Percentiles rank a stretch among this genome's conserved stretches.
Conservation (phyloP, 2,329 filamentous ascomycete genomes). For the Colletotrichum australisinense region DNA sequence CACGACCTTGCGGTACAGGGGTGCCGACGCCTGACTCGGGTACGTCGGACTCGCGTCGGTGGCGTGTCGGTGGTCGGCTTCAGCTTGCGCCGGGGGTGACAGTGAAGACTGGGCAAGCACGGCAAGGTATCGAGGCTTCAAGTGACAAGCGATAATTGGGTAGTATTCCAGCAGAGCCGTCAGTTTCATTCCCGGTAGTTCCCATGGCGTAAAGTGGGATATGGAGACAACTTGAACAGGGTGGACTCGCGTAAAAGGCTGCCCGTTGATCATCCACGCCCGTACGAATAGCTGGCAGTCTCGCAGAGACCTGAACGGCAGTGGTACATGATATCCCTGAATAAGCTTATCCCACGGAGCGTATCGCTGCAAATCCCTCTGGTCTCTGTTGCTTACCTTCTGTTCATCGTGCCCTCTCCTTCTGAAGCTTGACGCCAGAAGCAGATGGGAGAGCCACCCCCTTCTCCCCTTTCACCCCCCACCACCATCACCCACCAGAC, state of each 20-base stretch:
- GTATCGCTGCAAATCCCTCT: background rate
- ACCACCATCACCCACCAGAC: background rate
- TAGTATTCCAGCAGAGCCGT: background rate
- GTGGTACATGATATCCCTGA: background rate
- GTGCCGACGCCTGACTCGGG: background rate
- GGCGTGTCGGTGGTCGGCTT: conserved; percentile 12
- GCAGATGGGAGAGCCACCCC: background rate
- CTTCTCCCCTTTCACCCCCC: background rate
- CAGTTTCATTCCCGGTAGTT: background rate
- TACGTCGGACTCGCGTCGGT: conserved; percentile 23
- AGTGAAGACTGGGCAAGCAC: background rate
- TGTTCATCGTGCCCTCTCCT: background rate
- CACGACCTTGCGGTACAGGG: background rate
- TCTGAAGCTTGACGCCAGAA: background rate
- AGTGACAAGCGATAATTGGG: background rate
- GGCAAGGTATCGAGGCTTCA: background rate
- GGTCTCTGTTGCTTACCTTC: background rate
- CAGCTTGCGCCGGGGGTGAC: background rate
- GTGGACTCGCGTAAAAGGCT: background rate
- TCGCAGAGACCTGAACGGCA: background rate
- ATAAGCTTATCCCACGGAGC: background rate
- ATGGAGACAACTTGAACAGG: background rate
- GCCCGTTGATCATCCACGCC: background rate
- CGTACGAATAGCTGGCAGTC: background rate
- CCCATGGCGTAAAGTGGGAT: background rate